A percentile compares a stretch with the other conserved stretches of the same genome.
Conservation (phyloP, 2,329 filamentous ascomycete genomes). For the Calonectria fujianensis region DNA sequence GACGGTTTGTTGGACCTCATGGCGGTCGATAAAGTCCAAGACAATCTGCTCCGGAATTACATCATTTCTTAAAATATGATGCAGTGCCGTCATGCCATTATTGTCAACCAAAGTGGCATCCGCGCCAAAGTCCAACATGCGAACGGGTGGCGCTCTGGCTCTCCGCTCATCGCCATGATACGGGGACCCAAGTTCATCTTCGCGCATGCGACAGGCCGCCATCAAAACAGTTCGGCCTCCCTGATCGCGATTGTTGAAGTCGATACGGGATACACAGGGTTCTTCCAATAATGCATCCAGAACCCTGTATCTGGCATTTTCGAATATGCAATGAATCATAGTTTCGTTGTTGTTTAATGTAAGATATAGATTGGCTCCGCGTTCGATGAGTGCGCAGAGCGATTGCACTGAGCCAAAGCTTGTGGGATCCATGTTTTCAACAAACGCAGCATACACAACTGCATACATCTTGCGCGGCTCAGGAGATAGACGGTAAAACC, state of each 20-base stretch:
- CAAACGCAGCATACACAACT: constrained; percentile 37
- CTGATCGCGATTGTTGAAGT: constrained; percentile 48
- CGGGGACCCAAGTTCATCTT: neutral
- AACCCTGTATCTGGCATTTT: constrained; percentile 12
- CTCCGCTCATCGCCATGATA: neutral
- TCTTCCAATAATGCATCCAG: constrained; percentile 36
- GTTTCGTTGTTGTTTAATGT: constrained; percentile 48
- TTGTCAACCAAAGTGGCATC: constrained; percentile 43
- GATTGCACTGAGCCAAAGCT: constrained; percentile 14
- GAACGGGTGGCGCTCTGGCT: neutral
- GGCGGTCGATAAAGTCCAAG: constrained; percentile 42
- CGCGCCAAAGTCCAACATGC: constrained; percentile 43
- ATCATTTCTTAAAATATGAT: constrained; percentile 48
- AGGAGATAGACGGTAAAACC: neutral
- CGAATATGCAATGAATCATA: constrained; percentile 46
- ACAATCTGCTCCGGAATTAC: constrained; percentile 35
- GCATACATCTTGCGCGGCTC: constrained; percentile 34
- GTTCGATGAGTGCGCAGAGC: constrained; percentile 34
- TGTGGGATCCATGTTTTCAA: neutral
- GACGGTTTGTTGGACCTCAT: constrained; percentile 39
- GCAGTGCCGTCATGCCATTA: constrained; percentile 46
- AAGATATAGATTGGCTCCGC: constrained; percentile 44
- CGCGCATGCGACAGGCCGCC: constrained; percentile 44
- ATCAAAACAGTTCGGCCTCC: constrained; percentile 46
- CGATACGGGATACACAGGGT: constrained; percentile 44